These are phyloP conservation scores for Dipodascopsis uninucleata DNA, from an alignment of 805 yeast genomes.

Conservation along the genomic window DNA sequence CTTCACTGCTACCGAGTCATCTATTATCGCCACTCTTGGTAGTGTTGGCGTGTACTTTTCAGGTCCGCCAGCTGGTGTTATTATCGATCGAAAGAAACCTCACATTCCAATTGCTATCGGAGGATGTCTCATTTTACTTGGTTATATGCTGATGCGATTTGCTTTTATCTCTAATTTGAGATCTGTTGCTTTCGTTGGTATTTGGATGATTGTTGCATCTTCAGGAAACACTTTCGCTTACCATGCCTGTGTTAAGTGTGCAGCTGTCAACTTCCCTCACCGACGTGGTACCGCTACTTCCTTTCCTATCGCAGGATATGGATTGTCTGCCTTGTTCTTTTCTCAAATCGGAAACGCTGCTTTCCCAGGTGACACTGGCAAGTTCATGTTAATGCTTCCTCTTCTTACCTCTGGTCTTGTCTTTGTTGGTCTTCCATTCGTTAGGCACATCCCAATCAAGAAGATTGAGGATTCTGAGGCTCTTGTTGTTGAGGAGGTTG, in stretches of 20 bases:
- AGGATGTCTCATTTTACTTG: conserved; percentile 43
- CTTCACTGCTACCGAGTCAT: conserved; percentile 60
- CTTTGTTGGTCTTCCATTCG: conserved; percentile 27
- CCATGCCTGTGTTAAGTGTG: conserved; percentile 65
- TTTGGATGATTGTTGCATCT: conserved; percentile 56
- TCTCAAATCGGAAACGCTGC: conserved; percentile 53
- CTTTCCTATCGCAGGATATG: conserved; percentile 69
- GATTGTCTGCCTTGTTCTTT: conserved; percentile 66
- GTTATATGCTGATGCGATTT: conserved; percentile 53
- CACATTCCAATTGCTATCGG: conserved; percentile 48
- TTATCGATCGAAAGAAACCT: conserved; percentile 64
- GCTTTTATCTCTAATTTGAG: conserved; percentile 45
- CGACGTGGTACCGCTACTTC: conserved; percentile 72
- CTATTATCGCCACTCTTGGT: conserved; percentile 64
- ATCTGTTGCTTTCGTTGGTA: conserved; percentile 41
- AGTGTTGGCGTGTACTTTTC: conserved; percentile 57
- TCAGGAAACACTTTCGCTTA: conserved; percentile 64
- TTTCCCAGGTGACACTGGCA: conserved; percentile 56
- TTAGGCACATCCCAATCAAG: conserved; percentile 22
- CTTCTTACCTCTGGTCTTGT: conserved; percentile 27
- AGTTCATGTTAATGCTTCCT: conserved; percentile 38
- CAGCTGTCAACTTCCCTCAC: conserved; percentile 65
- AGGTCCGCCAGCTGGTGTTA: conserved; percentile 65
- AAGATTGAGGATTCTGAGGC: conserved; percentile 18
- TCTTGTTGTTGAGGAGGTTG: conserved; percentile 10